Conservation (phyloP, 257 asterid species). For the Coffea eugenioides region DNA sequence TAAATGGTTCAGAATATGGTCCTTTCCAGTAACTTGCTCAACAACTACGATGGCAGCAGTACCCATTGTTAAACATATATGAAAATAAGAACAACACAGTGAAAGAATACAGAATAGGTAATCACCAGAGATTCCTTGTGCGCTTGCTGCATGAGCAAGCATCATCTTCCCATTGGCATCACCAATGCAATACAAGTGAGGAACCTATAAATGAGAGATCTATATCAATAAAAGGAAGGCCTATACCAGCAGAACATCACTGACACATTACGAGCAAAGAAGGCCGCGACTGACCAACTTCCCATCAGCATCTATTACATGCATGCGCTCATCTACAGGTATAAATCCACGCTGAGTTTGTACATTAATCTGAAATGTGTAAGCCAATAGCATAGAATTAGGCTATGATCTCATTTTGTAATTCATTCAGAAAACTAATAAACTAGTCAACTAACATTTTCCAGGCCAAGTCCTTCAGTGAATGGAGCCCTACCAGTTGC, state of each 20-base stretch:
- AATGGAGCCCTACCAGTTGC: slow-evolving; percentile 99
- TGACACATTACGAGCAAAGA: background rate
- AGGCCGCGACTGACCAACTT: slow-evolving; percentile 55
- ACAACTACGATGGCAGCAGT: slow-evolving; percentile 53
- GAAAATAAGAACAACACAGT: background rate
- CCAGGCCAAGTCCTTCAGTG: slow-evolving; percentile 94
- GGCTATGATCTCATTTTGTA: background rate
- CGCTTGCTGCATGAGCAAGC: slow-evolving; percentile 99
- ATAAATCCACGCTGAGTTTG: slow-evolving; percentile 92
- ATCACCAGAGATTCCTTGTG: slow-evolving; percentile 90
- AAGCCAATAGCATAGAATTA: slow-evolving; percentile 20
- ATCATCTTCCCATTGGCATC: slow-evolving; percentile 99
- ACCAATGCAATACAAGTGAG: slow-evolving; percentile 93
- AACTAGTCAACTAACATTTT: slow-evolving; percentile 57
- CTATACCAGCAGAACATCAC: background rate
- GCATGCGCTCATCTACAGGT: slow-evolving; percentile 94
- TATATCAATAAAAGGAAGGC: slow-evolving; percentile 17
- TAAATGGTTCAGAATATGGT: slow-evolving; percentile 85
- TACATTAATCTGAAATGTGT: slow-evolving; percentile 61
- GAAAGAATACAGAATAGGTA: slow-evolving; percentile 18
- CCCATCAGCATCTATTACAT: slow-evolving; percentile 86
- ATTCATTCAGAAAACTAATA: slow-evolving; percentile 12
- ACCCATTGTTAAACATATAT: slow-evolving; percentile 24
- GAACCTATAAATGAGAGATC: slow-evolving; percentile 54
- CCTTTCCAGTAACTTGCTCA: slow-evolving; percentile 90